Evolutionary conservation across 768 basidiomycete species (phyloP).

Genomic region (Kwoniella botswanensis): DNA sequence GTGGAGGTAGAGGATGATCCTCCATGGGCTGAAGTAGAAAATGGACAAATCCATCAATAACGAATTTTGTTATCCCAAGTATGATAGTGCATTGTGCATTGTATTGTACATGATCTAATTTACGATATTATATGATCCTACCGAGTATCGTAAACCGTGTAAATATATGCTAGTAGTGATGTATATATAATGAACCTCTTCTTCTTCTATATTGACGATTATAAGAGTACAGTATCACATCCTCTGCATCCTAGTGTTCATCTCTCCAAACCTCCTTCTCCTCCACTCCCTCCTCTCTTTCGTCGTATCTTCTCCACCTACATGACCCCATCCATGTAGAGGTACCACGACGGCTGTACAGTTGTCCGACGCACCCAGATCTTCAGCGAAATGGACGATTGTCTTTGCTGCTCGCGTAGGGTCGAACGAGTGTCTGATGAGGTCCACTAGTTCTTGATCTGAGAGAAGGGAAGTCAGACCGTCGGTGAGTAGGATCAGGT

Average conservation of each 20-base stretch:
- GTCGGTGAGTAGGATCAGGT: conserved; percentile 86
- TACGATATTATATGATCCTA: neutral
- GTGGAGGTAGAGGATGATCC: conserved; percentile 22
- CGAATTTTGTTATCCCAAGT: neutral
- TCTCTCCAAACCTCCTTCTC: conserved; percentile 55
- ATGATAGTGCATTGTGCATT: neutral
- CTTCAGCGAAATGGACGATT: conserved; percentile 84
- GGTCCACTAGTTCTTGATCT: conserved; percentile 92
- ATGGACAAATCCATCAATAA: neutral
- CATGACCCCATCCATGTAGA: conserved; percentile 85
- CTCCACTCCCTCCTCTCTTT: conserved; percentile 82
- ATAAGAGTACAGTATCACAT: conserved; percentile 31
- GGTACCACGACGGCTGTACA: conserved; percentile 89
- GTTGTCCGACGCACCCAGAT: conserved; percentile 87
- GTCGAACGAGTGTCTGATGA: conserved; percentile 71
- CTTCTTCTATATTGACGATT: neutral
- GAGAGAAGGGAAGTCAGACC: conserved; percentile 89
- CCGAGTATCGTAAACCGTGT: neutral
- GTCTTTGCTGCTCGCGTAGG: conserved; percentile 81
- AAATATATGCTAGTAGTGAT: neutral
- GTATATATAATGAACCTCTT: conserved; percentile 1
- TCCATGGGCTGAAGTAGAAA: conserved; percentile 14
- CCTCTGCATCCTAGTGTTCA: conserved; percentile 58
- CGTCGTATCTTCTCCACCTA: conserved; percentile 79
- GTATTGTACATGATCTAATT: neutral